phyloP scores from a whole-genome alignment of 768 basidiomycete species.

The Porphyrellus cyaneotinctus region DNA sequence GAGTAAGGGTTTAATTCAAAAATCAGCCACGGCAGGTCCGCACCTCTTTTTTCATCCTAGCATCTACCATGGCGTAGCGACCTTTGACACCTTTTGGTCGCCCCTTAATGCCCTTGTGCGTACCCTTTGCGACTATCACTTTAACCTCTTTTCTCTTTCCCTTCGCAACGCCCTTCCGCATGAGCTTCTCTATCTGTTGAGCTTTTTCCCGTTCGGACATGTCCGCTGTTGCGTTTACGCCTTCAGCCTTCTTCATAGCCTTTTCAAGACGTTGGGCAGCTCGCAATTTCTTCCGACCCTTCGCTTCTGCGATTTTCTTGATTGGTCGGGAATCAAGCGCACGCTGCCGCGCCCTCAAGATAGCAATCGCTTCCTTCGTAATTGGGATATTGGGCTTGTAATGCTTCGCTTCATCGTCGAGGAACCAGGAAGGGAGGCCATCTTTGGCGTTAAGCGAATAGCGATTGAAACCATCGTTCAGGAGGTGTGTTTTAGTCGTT shows the following conservation, averaged over 20 bases:
- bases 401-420: conserved; percentile 91
- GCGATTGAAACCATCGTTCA: conserved; percentile 95
- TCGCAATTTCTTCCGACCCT: conserved; percentile 93
- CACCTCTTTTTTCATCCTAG: conserved; percentile 92
- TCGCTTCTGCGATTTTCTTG: conserved; percentile 98
- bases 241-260: conserved; percentile 94
- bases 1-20: conserved; percentile 1
- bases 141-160: conserved; percentile 76
- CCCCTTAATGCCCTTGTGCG: conserved; percentile 85
- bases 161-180: conserved; percentile 73
- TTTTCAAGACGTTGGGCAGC: conserved; percentile 83
- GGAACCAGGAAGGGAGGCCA: conserved; percentile 90
- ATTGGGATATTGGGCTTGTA: conserved; percentile 96
- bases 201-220: conserved; percentile 96
- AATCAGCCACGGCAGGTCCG: neutral
- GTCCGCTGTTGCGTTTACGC: conserved; percentile 81
- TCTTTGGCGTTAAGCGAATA: conserved; percentile 92
- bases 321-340: conserved; percentile 95
- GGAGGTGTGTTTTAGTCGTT: conserved; percentile 80
- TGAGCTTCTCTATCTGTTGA: conserved; percentile 86
- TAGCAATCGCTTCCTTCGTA: conserved; percentile 89
- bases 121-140: conserved; percentile 88
- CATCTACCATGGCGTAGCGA: conserved; percentile 90
- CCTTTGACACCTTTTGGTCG: conserved; percentile 96
- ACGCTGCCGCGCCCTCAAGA: conserved; percentile 84